Evolutionary conservation across 2,329 filamentous ascomycete genomes (phyloP), one percentile per base, ranked within the genome.

Genomic region (Calonectria ilicicola): DNA sequence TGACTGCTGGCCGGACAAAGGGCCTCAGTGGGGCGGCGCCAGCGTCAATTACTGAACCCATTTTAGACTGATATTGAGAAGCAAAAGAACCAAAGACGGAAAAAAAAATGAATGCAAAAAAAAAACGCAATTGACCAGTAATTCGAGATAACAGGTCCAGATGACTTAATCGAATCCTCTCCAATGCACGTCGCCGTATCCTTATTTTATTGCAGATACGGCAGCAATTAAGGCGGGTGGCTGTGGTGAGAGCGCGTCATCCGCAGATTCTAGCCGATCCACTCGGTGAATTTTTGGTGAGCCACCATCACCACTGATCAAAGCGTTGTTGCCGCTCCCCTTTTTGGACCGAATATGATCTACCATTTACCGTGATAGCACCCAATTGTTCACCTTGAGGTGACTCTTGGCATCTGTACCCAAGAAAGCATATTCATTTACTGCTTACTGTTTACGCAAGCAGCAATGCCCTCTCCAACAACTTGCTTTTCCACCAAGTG

Each of bases 1-100:
- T 73, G 56, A 75, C 65, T 23, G 66, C 62, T 6, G 75, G 68
- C 35, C 42, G 69, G 40, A 71, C 65, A 46, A 76, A 76, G 32
- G 75, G 72, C 26, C 75, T 72, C 29, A 74, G 21, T 29, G 44
- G 58, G 58, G 58, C 49, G 5, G 21, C 49, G 51, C 38, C 40
- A 23, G 47, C 23, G 1, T 68, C 40, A 32, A 68, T 68, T 51
- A 38, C 53, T 32, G 69, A 64, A 44, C 35, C 64, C 69, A 71
- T 71, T 51, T 67, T 71, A 15, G 53, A 27, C 32, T 21, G 23
- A 32, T 56, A 19, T 47, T 46, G 12, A 9, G 15, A 27, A 56
- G 23, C 32, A n/a, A 65, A 29, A 35, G n/a, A 58, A 5, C 23
- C n/a, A n/a, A n/a, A n/a, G n/a, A 63, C 38, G 19, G 26, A 38